Conservation (phyloP, 177 flowering plant species). For the Tripterygium wilfordii region DNA sequence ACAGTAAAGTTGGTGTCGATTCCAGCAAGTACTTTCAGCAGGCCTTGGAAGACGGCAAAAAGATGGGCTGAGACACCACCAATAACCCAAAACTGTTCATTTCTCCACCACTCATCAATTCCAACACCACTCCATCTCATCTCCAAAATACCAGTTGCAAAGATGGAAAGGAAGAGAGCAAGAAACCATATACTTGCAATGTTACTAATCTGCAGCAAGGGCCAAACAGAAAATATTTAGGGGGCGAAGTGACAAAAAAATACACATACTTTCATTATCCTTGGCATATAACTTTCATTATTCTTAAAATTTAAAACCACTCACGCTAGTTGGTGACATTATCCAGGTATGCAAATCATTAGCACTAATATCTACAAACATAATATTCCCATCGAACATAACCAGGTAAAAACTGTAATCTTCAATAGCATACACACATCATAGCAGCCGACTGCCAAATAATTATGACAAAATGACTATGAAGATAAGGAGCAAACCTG, state of each 20-base stretch:
- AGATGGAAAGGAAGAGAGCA: slow-evolving; percentile 84
- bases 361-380: too few species aligned
- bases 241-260: neutral
- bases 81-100: slow-evolving; percentile 91
- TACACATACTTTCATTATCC: too few species aligned
- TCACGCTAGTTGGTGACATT: too few species aligned
- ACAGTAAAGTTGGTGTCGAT: slow-evolving; percentile 96
- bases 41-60: slow-evolving; percentile 93
- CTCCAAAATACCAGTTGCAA: slow-evolving; percentile 92
- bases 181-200: slow-evolving; percentile 88
- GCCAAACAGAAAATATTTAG: neutral
- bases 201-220: slow-evolving; percentile 76
- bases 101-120: slow-evolving; percentile 96
- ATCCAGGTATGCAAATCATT: too few species aligned
- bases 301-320: too few species aligned
- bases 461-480: neutral
- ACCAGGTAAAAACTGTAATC: too few species aligned
- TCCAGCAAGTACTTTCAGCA: slow-evolving; percentile 91
- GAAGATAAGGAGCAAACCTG: slow-evolving; percentile 38
- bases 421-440: too few species aligned
- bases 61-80: slow-evolving; percentile 89
- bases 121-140: slow-evolving; percentile 99
- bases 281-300: too few species aligned
- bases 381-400: too few species aligned
- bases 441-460: neutral